Base-by-base conservation (phyloP, 2,329 filamentous ascomycete species). In the Sporothrix humicola region DNA sequence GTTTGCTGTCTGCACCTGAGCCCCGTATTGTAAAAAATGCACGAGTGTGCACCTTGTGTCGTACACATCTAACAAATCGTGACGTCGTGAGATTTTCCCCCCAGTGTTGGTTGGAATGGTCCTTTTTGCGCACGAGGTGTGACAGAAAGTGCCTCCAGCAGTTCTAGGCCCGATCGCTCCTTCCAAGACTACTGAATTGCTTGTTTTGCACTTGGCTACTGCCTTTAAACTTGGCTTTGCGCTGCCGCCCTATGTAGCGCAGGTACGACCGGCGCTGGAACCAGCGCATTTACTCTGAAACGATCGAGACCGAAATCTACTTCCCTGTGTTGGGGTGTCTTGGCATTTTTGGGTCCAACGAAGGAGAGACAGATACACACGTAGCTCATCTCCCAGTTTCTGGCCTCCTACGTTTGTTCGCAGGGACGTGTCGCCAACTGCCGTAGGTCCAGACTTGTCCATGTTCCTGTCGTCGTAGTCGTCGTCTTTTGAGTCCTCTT, bases 151-250 rank as follows among this genome's bases (percentile, higher is more conserved):
- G 61, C 61, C n/a, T 59, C 58, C 15, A 61, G 13, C 42, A 17
- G 42, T 20, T 50, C 52, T 50, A 31, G 37, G 54, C 54, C 50
- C 42, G 42, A 48, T 71, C 54, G 69, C 54, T 31, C 69, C 69
- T 71, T 59, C 69, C 69, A 71, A 71, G 69, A 61, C 69, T n/a
- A 37, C 20, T n/a, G 37, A 50, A 71, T 59, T 59, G 69, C 69
- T 72, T 72, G 69, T 72, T 63, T 65, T 52, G 46, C 69, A 42
- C 69, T 72, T 65, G 61, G 61, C 52, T 66, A 48, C 46, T 63
- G 58, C 31, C 58, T 50, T 61, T 42, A 15, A 12, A 56, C 69
- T 72, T 72, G 69, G 69, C 69, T 58, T 70, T 70, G 54, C 69
- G 31, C 52, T 58, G 69, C 17, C 15, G 52, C 20, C 31, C 31